phyloP scores from a whole-genome alignment of 495 filamentous ascomycete species.

The Lophiostoma macrostomum region DNA sequence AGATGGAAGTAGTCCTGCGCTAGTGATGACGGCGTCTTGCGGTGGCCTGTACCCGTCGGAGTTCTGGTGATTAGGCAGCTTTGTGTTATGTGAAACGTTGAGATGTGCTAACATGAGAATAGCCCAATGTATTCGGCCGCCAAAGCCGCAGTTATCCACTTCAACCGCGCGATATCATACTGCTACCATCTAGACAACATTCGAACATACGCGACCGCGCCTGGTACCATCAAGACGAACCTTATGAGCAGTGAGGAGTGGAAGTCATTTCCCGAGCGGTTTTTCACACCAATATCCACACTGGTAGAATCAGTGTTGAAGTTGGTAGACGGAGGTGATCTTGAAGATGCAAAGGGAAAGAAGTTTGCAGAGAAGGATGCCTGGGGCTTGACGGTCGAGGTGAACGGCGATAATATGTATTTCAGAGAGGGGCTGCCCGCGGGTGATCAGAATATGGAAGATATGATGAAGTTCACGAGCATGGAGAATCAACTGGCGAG shows the following conservation, averaged over 20 bases:
- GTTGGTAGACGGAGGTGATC: conserved; percentile 32
- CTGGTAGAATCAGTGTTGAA: conserved; percentile 32
- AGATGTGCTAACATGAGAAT: conserved; percentile 8
- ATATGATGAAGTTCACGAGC: conserved; percentile 34
- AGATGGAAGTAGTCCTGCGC: conserved; percentile 8
- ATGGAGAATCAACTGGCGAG: conserved; percentile 29
- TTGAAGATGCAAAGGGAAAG: conserved; percentile 20
- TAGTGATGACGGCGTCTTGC: conserved; percentile 38
- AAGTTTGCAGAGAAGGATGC: conserved; percentile 12
- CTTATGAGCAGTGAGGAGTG: conserved; percentile 32
- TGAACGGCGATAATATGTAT: conserved; percentile 34
- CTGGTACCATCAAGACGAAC: conserved; percentile 37
- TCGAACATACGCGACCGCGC: conserved; percentile 35
- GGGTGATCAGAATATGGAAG: conserved; percentile 35
- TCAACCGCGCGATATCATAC: conserved; percentile 31
- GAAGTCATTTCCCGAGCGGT: conserved; percentile 32
- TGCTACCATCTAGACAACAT: conserved; percentile 30
- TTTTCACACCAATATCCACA: conserved; percentile 36
- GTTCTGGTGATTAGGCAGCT: conserved; percentile 6
- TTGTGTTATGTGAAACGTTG: neutral
- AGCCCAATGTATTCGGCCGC: conserved; percentile 34
- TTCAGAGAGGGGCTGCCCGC: conserved; percentile 26
- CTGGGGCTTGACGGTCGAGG: conserved; percentile 35
- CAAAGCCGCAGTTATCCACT: conserved; percentile 36
- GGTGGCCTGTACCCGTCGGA: conserved; percentile 35